Percentiles rank a stretch among this genome's conserved stretches.
Conservation (phyloP, 1,284 basidiomycete species). For the Fomitopsis schrenkii region DNA sequence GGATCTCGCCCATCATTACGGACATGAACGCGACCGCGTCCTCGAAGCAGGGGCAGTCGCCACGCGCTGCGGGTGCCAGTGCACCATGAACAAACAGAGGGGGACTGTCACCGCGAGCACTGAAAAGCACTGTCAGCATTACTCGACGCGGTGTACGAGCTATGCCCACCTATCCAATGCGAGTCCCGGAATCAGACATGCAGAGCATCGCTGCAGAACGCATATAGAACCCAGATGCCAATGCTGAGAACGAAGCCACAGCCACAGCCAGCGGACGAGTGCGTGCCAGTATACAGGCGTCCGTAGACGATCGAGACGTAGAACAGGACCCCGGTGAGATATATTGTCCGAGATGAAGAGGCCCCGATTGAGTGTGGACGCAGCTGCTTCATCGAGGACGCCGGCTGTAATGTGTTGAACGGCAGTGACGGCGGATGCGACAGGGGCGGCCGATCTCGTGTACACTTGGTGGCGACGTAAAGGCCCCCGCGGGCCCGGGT, state of each 20-base stretch:
- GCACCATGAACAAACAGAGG: conserved; percentile 69
- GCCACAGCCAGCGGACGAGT: conserved; percentile 76
- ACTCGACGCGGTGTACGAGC: background rate
- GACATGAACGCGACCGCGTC: conserved; percentile 93
- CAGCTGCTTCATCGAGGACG: conserved; percentile 4
- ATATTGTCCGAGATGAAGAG: conserved; percentile 37
- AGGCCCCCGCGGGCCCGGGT: conserved; percentile 15
- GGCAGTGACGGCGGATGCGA: conserved; percentile 4
- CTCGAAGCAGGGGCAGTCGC: conserved; percentile 98
- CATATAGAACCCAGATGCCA: conserved; percentile 58
- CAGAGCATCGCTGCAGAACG: conserved; percentile 34
- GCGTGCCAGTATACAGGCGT: conserved; percentile 89
- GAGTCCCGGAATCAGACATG: conserved; percentile 48
- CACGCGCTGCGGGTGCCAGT: conserved; percentile 88
- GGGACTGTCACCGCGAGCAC: too few species aligned
- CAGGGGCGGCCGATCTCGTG: conserved; percentile 22
- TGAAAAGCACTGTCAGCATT: conserved; percentile 13
- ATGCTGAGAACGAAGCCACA: conserved; percentile 67
- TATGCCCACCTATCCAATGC: conserved; percentile 49
- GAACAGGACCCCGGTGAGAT: conserved; percentile 48
- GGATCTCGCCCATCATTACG: conserved; percentile 74
- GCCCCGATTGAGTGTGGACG: conserved; percentile 1
- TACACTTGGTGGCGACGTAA: conserved; percentile 49
- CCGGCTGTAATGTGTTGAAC: conserved; percentile 7
- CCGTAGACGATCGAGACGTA: conserved; percentile 87